These are phyloP conservation scores for Ceratocystiopsis minuta DNA, from an alignment of 2,329 filamentous ascomycete genomes.

Conservation along the genomic window DNA sequence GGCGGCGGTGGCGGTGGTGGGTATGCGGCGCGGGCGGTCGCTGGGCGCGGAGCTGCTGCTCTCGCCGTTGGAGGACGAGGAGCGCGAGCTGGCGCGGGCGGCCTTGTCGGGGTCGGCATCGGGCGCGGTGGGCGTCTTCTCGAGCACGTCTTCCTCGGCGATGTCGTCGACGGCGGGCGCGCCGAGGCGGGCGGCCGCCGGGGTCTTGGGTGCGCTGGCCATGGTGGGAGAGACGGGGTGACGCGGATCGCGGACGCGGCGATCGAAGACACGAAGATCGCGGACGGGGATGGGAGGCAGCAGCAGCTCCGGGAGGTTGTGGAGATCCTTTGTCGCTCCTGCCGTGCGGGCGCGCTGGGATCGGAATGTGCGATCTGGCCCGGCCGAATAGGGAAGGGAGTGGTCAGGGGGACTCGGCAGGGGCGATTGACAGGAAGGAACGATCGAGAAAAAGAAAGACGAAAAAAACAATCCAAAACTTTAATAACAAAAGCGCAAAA, in stretches of 20 bases:
- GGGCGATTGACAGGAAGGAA: too few relatives aligned
- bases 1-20: neutral
- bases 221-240: constrained; percentile 25
- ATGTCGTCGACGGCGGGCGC: constrained; percentile 82
- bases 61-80: too few relatives aligned
- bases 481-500: too few relatives aligned
- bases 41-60: neutral
- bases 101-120: constrained; percentile 29
- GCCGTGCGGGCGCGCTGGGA: too few relatives aligned
- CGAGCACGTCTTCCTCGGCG: constrained; percentile 58
- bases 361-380: too few relatives aligned
- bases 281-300: constrained; percentile 15
- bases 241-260: constrained; percentile 56
- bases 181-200: constrained; percentile 68
- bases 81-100: constrained; percentile 25
- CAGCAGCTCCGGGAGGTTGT: too few relatives aligned
- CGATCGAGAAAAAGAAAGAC: too few relatives aligned
- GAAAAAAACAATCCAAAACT: too few relatives aligned
- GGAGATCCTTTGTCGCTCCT: too few relatives aligned
- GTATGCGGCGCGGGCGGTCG: neutral
- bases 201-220: constrained; percentile 44
- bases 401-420: too few relatives aligned
- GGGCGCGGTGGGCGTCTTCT: constrained; percentile 28
- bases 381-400: too few relatives aligned
- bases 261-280: constrained; percentile 85